Percentiles rank a stretch among this genome's conserved stretches.
These are phyloP conservation scores for Allium fistulosum DNA, from an alignment of 106 monocot species.

Conservation along the genomic window DNA sequence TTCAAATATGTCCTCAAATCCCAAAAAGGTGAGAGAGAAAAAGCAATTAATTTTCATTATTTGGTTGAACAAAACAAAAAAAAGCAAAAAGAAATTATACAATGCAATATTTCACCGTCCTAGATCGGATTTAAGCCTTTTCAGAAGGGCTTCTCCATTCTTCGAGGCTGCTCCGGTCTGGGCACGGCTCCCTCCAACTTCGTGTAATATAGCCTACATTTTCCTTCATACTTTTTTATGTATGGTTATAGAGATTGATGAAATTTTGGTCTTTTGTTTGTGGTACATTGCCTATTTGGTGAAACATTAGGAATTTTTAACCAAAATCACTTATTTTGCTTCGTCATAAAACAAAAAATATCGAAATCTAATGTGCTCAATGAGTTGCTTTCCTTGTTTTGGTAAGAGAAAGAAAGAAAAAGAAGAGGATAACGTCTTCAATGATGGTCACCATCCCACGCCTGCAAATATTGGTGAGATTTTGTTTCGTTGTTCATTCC, in stretches of 20 bases:
- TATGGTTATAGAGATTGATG: neutral
- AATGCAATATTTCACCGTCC: neutral
- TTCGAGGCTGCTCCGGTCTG: conserved; percentile 7
- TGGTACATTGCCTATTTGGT: conserved; percentile 6
- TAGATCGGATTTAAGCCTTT: neutral
- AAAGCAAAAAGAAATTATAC: neutral
- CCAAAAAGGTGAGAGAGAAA: neutral
- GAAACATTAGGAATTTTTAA: neutral
- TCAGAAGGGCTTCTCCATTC: neutral
- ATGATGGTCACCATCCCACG: neutral
- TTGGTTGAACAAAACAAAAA: too few species aligned
- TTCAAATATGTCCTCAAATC: conserved; percentile 16
- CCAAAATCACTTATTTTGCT: too few species aligned
- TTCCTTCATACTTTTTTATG: neutral
- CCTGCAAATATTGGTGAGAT: conserved; percentile 1
- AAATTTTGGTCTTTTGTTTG: neutral
- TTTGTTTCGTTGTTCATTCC: neutral
- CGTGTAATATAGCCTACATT: neutral
- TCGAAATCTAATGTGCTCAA: neutral
- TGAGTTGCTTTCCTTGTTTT: conserved; percentile 12
- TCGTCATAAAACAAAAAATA: too few species aligned
- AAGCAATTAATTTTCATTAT: neutral
- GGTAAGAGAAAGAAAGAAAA: neutral
- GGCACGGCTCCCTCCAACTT: conserved; percentile 1
- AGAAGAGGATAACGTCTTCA: neutral